Evolutionary conservation across 2,329 filamentous ascomycete species (phyloP).

Genomic region (Polychaeton citri): DNA sequence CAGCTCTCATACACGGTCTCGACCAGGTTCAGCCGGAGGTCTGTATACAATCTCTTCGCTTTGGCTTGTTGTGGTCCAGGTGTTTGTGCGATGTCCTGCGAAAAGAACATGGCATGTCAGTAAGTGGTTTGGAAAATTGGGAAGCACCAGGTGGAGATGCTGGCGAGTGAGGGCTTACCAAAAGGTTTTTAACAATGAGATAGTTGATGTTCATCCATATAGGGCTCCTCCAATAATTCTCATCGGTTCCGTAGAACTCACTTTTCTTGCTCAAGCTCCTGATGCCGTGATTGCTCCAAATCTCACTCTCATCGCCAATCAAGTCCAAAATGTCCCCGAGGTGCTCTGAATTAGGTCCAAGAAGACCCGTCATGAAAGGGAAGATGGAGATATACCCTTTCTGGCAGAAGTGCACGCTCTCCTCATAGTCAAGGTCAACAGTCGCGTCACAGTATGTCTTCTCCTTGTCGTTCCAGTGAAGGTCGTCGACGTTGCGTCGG

Average conservation of each 20-base stretch:
- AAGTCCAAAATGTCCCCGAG: slow-evolving; percentile 64
- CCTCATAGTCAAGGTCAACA: slow-evolving; percentile 78
- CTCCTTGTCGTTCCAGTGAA: slow-evolving; percentile 77
- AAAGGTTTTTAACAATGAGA: slow-evolving; percentile 62
- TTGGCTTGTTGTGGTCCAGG: slow-evolving; percentile 54
- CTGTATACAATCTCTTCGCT: slow-evolving; percentile 60
- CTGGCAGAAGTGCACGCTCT: slow-evolving; percentile 80
- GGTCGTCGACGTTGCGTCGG: slow-evolving; percentile 70
- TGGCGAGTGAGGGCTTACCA: too few species aligned
- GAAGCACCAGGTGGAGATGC: neutral
- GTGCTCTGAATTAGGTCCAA: slow-evolving; percentile 60
- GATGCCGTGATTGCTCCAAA: slow-evolving; percentile 87
- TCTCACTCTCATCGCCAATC: slow-evolving; percentile 64
- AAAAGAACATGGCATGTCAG: too few species aligned
- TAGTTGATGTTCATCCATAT: slow-evolving; percentile 98
- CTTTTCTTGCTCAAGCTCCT: slow-evolving; percentile 77
- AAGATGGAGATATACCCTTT: slow-evolving; percentile 93
- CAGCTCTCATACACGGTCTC: slow-evolving; percentile 80
- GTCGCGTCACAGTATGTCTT: slow-evolving; percentile 89
- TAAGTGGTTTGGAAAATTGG: neutral
- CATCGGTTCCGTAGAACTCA: slow-evolving; percentile 71
- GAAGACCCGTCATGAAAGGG: slow-evolving; percentile 74
- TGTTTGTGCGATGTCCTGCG: slow-evolving; percentile 49
- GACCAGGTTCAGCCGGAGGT: slow-evolving; percentile 71
- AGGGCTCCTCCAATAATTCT: slow-evolving; percentile 95